phyloP scores from a whole-genome alignment of 2,329 filamentous ascomycete species.

The Grosmannia serpens region DNA sequence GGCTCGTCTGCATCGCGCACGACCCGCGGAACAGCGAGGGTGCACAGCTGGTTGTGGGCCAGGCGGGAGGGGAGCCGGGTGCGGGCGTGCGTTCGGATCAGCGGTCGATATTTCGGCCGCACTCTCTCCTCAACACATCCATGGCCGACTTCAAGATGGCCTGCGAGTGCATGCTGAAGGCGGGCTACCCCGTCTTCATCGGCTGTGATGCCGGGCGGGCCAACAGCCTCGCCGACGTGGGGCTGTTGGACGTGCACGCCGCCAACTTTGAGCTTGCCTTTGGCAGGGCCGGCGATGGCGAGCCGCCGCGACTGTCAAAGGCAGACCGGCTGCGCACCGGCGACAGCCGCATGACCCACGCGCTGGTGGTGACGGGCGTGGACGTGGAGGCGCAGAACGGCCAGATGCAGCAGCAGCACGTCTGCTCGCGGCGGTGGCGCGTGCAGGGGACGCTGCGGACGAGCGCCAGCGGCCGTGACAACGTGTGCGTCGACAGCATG shows the following conservation, averaged over 20 bases:
- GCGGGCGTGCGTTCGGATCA: background rate
- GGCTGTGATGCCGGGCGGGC: background rate
- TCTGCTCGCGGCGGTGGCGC: background rate
- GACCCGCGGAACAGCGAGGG: background rate
- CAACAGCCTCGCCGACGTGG: background rate
- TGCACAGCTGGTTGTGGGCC: background rate
- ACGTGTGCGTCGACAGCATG: background rate
- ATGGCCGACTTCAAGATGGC: conserved; percentile 1
- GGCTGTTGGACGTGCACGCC: background rate
- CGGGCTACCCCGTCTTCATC: background rate
- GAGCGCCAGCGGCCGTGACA: no score
- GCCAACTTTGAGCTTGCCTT: background rate
- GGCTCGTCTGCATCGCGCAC: background rate
- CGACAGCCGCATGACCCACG: background rate
- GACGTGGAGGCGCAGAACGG: background rate
- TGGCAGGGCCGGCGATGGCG: background rate
- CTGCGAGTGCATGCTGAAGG: conserved; percentile 1
- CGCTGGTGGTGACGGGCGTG: background rate
- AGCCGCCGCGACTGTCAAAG: background rate
- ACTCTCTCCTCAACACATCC: background rate
- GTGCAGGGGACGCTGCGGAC: background rate
- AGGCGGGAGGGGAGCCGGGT: background rate
- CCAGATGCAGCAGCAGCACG: background rate
- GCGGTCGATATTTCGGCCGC: background rate
- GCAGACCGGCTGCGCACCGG: background rate